Percentiles rank a stretch among this genome's conserved stretches.
Evolutionary conservation across 768 basidiomycete genomes (phyloP).

Genomic region (Ephemerocybe angulata): DNA sequence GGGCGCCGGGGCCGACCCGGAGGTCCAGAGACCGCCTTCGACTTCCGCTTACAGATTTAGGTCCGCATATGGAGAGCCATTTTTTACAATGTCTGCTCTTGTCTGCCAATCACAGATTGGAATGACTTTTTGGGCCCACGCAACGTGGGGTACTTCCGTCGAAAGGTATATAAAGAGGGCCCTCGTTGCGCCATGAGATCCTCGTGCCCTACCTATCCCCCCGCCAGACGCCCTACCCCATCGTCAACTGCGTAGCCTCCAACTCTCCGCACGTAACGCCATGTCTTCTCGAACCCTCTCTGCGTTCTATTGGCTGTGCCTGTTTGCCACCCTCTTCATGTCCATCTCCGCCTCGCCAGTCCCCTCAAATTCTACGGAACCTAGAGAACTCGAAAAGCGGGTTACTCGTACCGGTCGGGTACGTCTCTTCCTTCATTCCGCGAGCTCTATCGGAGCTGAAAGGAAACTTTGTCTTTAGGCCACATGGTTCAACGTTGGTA

Average conservation of each 20-base stretch:
- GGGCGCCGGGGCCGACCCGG: not conserved
- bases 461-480: too few relatives aligned
- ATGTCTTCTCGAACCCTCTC: constrained; percentile 34
- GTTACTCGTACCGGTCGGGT: constrained; percentile 55
- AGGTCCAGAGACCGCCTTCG: not conserved
- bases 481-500: constrained; percentile 61
- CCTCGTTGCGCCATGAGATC: not conserved
- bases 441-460: too few relatives aligned
- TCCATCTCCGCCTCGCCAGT: constrained; percentile 43
- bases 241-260: constrained; percentile 9
- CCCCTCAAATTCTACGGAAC: constrained; percentile 26
- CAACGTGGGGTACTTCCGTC: not conserved
- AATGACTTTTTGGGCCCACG: not conserved
- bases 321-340: constrained; percentile 42
- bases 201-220: not conserved
- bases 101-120: constrained; percentile 1
- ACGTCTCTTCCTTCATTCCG: constrained; percentile 18
- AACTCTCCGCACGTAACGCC: constrained; percentile 3
- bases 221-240: not conserved
- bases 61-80: not conserved
- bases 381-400: constrained; percentile 44
- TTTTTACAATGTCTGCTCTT: constrained; percentile 2
- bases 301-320: constrained; percentile 30
- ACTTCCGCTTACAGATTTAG: not conserved
- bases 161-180: constrained; percentile 1